phyloP scores from a whole-genome alignment of 2,329 filamentous ascomycete species.

The Calonectria pseudoreteaudii region DNA sequence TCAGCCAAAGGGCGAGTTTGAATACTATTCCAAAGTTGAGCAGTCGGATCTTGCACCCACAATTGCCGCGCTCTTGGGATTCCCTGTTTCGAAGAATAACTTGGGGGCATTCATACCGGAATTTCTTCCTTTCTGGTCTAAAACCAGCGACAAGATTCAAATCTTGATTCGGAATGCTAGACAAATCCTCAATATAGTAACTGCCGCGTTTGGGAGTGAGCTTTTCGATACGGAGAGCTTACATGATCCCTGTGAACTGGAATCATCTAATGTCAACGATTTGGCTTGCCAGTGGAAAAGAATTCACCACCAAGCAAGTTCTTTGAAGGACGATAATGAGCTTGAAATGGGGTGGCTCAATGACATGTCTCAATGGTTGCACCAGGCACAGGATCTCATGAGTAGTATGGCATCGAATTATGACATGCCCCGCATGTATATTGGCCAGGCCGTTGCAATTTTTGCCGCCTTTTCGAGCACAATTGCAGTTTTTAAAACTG shows the following conservation, averaged over 20 bases:
- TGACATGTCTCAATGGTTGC: constrained; percentile 71
- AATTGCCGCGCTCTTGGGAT: constrained; percentile 84
- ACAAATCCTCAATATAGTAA: constrained; percentile 83
- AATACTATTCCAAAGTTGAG: constrained; percentile 87
- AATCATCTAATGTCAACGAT: constrained; percentile 59
- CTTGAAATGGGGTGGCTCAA: constrained; percentile 55
- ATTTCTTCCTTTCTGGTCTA: constrained; percentile 80
- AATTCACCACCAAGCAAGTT: constrained; percentile 43
- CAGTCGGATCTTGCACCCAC: constrained; percentile 96
- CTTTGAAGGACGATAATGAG: constrained; percentile 36
- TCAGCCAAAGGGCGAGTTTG: constrained; percentile 75
- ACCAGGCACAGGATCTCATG: constrained; percentile 80
- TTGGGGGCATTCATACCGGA: constrained; percentile 86
- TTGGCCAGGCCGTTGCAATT: constrained; percentile 56
- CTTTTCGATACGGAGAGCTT: constrained; percentile 53
- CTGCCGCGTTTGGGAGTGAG: constrained; percentile 73
- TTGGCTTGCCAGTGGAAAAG: constrained; percentile 77
- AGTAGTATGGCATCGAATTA: constrained; percentile 95
- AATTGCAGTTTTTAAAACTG: constrained; percentile 24
- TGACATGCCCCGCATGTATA: constrained; percentile 72
- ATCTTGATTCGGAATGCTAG: constrained; percentile 82
- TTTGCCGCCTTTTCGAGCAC: constrained; percentile 43
- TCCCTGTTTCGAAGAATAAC: constrained; percentile 91
- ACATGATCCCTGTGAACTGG: constrained; percentile 51
- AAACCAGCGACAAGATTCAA: constrained; percentile 66